Evolutionary conservation across 805 yeast species (phyloP).

Genomic region (Spathaspora arborariae): DNA sequence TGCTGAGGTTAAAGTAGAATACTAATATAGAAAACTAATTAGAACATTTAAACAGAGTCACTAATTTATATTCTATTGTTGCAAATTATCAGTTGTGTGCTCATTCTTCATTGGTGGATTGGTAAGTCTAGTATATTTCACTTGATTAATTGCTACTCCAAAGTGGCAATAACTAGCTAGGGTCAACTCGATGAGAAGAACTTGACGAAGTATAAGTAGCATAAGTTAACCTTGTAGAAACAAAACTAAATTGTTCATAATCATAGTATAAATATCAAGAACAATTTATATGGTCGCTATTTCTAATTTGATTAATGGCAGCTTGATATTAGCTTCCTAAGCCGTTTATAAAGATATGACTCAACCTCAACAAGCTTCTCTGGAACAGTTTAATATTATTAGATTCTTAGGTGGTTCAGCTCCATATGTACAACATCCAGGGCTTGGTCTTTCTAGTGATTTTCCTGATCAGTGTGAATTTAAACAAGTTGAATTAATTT

Average conservation of each 20-base stretch:
- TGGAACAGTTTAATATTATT: constrained; percentile 42
- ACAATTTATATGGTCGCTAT: constrained; percentile 29
- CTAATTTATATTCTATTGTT: background rate
- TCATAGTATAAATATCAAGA: background rate
- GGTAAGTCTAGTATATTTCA: too few species aligned
- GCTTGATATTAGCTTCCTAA: constrained; percentile 29
- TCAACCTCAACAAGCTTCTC: constrained; percentile 30
- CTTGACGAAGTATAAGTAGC: background rate
- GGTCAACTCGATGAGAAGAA: background rate
- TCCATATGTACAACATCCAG: constrained; percentile 48
- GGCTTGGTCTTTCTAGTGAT: constrained; percentile 46
- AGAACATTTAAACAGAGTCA: background rate
- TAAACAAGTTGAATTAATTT: constrained; percentile 62
- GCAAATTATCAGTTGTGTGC: background rate
- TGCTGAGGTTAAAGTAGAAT: background rate
- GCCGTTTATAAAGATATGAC: constrained; percentile 24
- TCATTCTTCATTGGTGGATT: too few species aligned
- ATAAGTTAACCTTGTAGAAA: background rate
- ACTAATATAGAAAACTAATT: background rate
- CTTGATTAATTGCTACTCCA: background rate
- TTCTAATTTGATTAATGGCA: constrained; percentile 25
- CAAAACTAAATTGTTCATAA: background rate
- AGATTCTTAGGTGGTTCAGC: constrained; percentile 50
- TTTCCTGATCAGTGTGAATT: constrained; percentile 46
- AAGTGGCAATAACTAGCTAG: background rate